These are phyloP conservation scores for Solidago caesia DNA, from an alignment of 129 eudicot genomes.

Conservation along the genomic window DNA sequence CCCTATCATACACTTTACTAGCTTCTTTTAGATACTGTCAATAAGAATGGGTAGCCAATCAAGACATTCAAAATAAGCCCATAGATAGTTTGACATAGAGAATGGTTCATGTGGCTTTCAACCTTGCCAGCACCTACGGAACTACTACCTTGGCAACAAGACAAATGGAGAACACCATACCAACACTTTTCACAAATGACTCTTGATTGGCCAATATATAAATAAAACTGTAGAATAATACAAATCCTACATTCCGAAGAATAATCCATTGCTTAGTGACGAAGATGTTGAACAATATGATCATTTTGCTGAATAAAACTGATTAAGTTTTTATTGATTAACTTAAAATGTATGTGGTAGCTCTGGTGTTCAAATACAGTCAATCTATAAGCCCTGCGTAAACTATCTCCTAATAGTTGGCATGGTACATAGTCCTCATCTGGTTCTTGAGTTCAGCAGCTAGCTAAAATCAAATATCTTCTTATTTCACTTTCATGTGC, in stretches of 20 bases:
- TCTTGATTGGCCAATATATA: not conserved
- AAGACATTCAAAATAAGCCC: too few relatives aligned
- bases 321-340: not conserved
- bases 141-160: slow-evolving; percentile 3
- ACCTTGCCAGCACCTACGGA: too few relatives aligned
- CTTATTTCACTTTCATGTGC: too few relatives aligned
- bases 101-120: too few relatives aligned
- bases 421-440: too few relatives aligned
- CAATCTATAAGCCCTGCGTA: not conserved
- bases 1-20: not conserved
- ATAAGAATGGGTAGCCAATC: not conserved
- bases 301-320: not conserved
- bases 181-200: not conserved
- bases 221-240: not conserved
- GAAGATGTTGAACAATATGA: slow-evolving; percentile 5
- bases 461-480: too few relatives aligned
- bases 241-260: not conserved
- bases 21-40: not conserved
- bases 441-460: too few relatives aligned
- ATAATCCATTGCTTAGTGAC: not conserved
- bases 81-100: too few relatives aligned
- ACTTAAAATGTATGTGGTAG: not conserved
- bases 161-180: not conserved
- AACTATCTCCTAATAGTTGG: too few relatives aligned
- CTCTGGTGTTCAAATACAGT: slow-evolving; percentile 4